Conservation (phyloP, 805 yeast genomes). For the Barnettozyma californica region DNA sequence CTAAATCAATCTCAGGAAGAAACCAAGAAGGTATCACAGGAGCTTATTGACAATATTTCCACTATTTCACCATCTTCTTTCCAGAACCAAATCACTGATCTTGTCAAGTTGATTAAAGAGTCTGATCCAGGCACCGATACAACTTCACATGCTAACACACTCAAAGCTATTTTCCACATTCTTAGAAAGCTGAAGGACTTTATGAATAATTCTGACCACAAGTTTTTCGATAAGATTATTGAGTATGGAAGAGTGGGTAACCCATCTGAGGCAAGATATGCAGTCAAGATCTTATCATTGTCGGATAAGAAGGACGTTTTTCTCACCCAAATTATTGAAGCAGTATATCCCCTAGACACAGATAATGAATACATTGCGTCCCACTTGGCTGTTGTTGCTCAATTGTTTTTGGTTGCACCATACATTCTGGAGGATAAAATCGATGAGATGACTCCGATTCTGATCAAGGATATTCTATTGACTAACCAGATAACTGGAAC, state of each 20-base stretch:
- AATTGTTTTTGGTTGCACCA: conserved; percentile 47
- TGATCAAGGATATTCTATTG: conserved; percentile 59
- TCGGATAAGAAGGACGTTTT: conserved; percentile 37
- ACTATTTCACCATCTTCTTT: conserved; percentile 57
- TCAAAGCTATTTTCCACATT: conserved; percentile 59
- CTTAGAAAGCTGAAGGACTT: conserved; percentile 44
- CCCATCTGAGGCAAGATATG: conserved; percentile 58
- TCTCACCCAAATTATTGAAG: conserved; percentile 33
- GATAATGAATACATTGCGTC: conserved; percentile 40
- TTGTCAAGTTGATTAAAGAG: conserved; percentile 37
- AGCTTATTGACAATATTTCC: conserved; percentile 55
- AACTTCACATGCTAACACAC: conserved; percentile 26
- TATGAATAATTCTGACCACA: conserved; percentile 36
- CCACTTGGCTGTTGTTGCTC: conserved; percentile 55
- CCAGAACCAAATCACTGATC: conserved; percentile 48
- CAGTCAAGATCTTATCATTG: conserved; percentile 53
- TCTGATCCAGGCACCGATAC: conserved; percentile 20
- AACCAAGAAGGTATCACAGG: conserved; percentile 37
- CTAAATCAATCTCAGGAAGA: conserved; percentile 29
- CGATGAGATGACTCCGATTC: conserved; percentile 50
- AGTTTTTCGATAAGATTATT: conserved; percentile 40
- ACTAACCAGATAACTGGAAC: conserved; percentile 38
- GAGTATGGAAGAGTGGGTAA: conserved; percentile 46
- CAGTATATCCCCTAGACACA: conserved; percentile 47
- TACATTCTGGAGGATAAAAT: conserved; percentile 45